phyloP scores from a whole-genome alignment of 257 asterid genomes.

The Solanum chiquidenum region DNA sequence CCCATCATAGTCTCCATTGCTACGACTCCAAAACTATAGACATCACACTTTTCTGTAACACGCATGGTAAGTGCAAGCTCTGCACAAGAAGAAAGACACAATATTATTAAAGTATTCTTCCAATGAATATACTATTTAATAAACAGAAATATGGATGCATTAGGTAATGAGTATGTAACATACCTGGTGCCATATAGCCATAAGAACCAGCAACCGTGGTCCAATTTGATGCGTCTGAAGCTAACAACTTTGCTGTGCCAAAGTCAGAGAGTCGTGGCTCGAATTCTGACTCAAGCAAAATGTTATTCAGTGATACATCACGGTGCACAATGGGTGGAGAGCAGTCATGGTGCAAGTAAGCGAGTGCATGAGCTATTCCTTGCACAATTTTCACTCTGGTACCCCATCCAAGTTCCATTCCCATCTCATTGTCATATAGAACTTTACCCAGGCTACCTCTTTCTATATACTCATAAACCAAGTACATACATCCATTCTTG shows the following conservation, averaged over 20 bases:
- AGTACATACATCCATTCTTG: slow-evolving; percentile 57
- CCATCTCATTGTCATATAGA: slow-evolving; percentile 37
- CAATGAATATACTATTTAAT: not conserved
- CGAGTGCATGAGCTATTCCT: slow-evolving; percentile 91
- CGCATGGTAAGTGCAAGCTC: slow-evolving; percentile 77
- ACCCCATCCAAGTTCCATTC: slow-evolving; percentile 50
- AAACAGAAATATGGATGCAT: not conserved
- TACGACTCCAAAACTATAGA: slow-evolving; percentile 91
- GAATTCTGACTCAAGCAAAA: slow-evolving; percentile 55
- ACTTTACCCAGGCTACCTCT: slow-evolving; percentile 64
- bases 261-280: slow-evolving; percentile 87
- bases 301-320: slow-evolving; percentile 62
- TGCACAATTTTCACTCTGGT: slow-evolving; percentile 54
- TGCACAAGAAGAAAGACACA: slow-evolving; percentile 15
- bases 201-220: slow-evolving; percentile 83
- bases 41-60: slow-evolving; percentile 82
- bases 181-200: slow-evolving; percentile 99
- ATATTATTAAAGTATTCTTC: not conserved
- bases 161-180: not conserved
- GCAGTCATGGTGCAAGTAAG: slow-evolving; percentile 93
- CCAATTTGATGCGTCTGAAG: slow-evolving; percentile 62
- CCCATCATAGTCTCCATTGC: slow-evolving; percentile 84
- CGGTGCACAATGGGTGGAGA: slow-evolving; percentile 80
- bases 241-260: slow-evolving; percentile 71
- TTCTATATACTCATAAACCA: slow-evolving; percentile 81